Base-by-base conservation (phyloP, 805 yeast species). In the Teunomyces pallodes region DNA sequence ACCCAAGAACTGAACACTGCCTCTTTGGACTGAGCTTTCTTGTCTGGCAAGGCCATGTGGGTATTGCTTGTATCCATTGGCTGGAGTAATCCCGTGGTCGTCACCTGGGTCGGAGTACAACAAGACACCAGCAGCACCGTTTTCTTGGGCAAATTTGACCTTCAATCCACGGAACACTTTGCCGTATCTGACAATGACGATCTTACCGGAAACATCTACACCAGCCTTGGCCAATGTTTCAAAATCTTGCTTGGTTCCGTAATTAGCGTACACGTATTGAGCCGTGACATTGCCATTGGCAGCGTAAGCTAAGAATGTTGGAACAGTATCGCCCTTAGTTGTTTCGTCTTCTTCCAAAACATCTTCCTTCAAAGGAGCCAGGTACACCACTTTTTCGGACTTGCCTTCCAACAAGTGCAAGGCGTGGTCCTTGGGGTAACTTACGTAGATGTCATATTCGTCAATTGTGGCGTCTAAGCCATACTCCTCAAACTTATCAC, bases 1-100 rank as follows among this genome's bases (percentile, higher is more conserved):
- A 3, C 82, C 76, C 47, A 82, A 70, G 51, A 71, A 81, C 50
- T 75, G 81, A 0, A 80, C 83, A 7, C 87, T 76, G 2, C 83
- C 86, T 59, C 87, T 72, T 56, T 83, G 83, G 26, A 86, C 79
- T 7, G 83, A 72, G 45, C 77, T 68, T 32, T 82, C 81, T 53
- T 80, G 83, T 56, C 89, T 74, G 1, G 89, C 87, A 3, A 83
- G 82, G 0, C 90, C 90, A 4, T 73, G 50, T 0, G 91, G 90
- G 55, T 79, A 85, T 45, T 77, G 70, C 51, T 72, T 60, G 58
- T 65, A 82, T 0, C 88, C 88, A 55, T 84, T 76, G 2, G 68
- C 71, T 1, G 69, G 73, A 0, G 86, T 82, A 39, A 80, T 64
- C n/a, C 72, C 69, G 7, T 75, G 74, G 61, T 85, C 90, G 55